These are phyloP conservation scores for Anisodus tanguticus DNA, from an alignment of 257 asterid species.

Conservation along the genomic window DNA sequence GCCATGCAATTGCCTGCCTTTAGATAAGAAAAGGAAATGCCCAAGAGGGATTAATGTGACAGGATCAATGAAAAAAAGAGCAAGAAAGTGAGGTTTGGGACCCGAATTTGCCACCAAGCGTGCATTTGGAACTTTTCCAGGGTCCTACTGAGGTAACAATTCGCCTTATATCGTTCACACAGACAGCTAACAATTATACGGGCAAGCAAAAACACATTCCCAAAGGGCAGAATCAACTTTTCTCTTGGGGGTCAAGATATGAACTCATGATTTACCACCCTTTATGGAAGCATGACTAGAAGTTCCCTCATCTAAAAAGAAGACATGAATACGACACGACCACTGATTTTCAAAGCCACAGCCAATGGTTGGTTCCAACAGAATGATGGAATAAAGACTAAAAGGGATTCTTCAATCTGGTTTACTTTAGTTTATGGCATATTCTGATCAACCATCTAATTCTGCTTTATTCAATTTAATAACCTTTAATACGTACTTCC, in stretches of 20 bases:
- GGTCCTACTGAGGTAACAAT: constrained; percentile 40
- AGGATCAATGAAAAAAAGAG: constrained; percentile 6
- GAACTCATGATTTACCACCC: constrained; percentile 41
- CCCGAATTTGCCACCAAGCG: constrained; percentile 45
- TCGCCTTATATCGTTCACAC: constrained; percentile 37
- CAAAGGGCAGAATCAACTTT: constrained; percentile 32
- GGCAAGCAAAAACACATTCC: constrained; percentile 26
- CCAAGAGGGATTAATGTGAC: constrained; percentile 38
- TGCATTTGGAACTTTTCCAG: constrained; percentile 37
- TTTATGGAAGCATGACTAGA: constrained; percentile 32
- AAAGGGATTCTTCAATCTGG: constrained; percentile 25
- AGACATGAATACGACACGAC: constrained; percentile 34
- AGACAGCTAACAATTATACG: constrained; percentile 12
- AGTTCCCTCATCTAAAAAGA: constrained; percentile 24
- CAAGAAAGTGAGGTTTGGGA: constrained; percentile 45
- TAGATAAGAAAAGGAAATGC: constrained; percentile 30
- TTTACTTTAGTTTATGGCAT: neutral
- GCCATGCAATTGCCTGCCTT: constrained; percentile 25
- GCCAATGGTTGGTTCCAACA: constrained; percentile 36
- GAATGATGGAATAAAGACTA: constrained; percentile 39
- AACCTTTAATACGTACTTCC: neutral
- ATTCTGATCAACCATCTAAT: neutral
- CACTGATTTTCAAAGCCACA: constrained; percentile 31
- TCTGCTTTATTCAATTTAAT: neutral
- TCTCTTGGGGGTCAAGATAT: constrained; percentile 41